Base-by-base conservation (phyloP, 805 yeast genomes). In the Pichia kluyveri region DNA sequence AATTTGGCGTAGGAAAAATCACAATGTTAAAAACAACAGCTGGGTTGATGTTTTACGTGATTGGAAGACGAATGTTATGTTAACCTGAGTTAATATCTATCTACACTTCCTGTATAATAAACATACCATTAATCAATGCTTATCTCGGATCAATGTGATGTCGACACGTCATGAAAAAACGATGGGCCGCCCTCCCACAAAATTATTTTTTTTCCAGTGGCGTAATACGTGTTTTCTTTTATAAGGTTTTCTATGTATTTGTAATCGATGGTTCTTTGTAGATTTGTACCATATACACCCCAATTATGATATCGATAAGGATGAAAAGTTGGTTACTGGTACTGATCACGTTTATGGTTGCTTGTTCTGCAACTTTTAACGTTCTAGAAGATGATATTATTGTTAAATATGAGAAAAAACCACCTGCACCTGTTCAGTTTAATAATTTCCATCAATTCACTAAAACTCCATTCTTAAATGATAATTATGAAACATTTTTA, bases 31-130 rank as follows among this genome's bases (percentile, higher is more conserved):
- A 27, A 69, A 77, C 47, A 85, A 78, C 54, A 79, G 79, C 55
- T 87, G 96, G 96, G 79, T 82, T 48, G 77, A 83, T 47, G 90
- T 87, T 17, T 76, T 85, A 42, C 74, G 75, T 42, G 95, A 87
- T 51, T 85, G 95, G 95, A 87, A 83, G 57, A 83, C 86, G 76
- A 85, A 86, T 55, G 73, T 87, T 45, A 84, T 86, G 90, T 66
- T 87, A 50, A 71, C 76, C 45, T 79, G 12, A 34, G 26, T 23
- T 23, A 5, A 23, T 23, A 23, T 5, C 7, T 23, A 23, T 23
- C 6, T 23, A 23, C 26, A 19, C 4, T 19, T 19, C 23, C 26
- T 23, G 26, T 23, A 23, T 23, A 23, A 4, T 4, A 23, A 4
- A 23, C 5, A 23, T 23, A 23, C 14, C 7, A 10, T 30, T 30